A percentile compares a stretch with the other conserved stretches of the same genome.
Evolutionary conservation across 225 moss, liverwort and hornwort genomes (phyloP).

Genomic region (Neckera pumila): DNA sequence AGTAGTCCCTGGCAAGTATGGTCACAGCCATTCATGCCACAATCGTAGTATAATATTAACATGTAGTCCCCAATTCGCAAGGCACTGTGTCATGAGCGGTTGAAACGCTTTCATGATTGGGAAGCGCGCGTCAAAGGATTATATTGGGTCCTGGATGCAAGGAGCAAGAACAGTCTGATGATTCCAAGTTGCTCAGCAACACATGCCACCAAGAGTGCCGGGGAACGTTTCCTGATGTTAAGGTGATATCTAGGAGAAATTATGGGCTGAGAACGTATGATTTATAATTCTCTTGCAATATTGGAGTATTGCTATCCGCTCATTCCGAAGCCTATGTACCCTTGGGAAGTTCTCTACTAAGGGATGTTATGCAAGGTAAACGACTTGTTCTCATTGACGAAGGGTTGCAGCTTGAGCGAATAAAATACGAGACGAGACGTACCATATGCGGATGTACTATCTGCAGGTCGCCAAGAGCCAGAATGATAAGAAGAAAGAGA

Average conservation of each 20-base stretch:
- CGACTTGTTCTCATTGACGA: neutral
- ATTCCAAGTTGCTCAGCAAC: neutral
- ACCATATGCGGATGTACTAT: conserved; percentile 9
- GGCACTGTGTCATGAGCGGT: neutral
- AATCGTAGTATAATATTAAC: neutral
- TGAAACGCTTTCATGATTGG: neutral
- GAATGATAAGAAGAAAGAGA: conserved; percentile 71
- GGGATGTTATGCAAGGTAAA: neutral
- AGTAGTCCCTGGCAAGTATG: neutral
- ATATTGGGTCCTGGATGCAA: neutral
- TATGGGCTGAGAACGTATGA: neutral
- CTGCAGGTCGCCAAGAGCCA: conserved; percentile 64
- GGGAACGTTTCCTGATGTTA: neutral
- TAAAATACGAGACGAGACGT: conserved; percentile 14
- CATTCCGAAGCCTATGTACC: neutral
- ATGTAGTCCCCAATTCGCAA: neutral
- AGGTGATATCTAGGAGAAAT: neutral
- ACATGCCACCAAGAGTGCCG: neutral
- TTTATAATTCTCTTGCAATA: neutral
- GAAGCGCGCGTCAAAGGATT: neutral
- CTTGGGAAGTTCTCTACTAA: neutral
- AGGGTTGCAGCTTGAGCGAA: neutral
- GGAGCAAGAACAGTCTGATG: neutral
- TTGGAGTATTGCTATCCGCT: neutral
- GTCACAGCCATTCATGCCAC: neutral